These are phyloP conservation scores for Teratosphaeria nubilosa DNA, from an alignment of 2,329 filamentous ascomycete genomes.

Conservation along the genomic window DNA sequence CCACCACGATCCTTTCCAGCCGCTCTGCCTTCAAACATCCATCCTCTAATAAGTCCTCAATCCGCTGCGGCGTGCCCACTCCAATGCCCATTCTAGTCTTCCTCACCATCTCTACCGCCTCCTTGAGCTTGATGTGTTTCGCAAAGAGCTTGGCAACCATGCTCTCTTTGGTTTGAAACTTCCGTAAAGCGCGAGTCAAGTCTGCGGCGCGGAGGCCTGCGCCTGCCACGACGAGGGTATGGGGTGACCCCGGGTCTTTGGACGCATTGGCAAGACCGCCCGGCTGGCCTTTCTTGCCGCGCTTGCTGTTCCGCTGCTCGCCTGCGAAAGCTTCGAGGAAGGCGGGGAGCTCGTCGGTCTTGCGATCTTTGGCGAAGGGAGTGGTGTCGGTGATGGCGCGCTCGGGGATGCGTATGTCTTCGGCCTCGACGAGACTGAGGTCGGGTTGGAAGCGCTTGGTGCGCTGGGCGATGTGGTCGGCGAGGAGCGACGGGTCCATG, in stretches of 20 bases:
- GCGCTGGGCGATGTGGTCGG: conserved; percentile 75
- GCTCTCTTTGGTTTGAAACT: conserved; percentile 68
- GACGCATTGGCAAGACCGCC: conserved; percentile 43
- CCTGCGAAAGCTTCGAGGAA: conserved; percentile 56
- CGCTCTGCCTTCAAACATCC: conserved; percentile 39
- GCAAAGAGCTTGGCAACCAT: conserved; percentile 88
- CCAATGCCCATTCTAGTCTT: conserved; percentile 65
- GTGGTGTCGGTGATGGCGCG: conserved; percentile 71
- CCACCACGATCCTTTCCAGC: conserved; percentile 71
- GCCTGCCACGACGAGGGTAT: conserved; percentile 79
- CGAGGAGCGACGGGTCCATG: conserved; percentile 74
- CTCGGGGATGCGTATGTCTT: conserved; percentile 74
- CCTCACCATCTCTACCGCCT: conserved; percentile 68
- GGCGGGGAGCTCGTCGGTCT: conserved; percentile 60
- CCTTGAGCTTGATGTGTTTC: conserved; percentile 92
- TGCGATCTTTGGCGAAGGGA: conserved; percentile 57
- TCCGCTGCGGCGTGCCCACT: conserved; percentile 76
- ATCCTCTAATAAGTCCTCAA: conserved; percentile 73
- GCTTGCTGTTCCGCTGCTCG: conserved; percentile 29
- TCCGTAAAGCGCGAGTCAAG: conserved; percentile 63
- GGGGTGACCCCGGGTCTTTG: conserved; percentile 51
- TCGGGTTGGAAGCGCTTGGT: conserved; percentile 69
- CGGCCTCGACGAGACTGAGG: conserved; percentile 71
- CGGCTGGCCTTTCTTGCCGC: neutral
- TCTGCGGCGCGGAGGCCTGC: conserved; percentile 82